Evolutionary conservation across 768 basidiomycete genomes (phyloP).

Genomic region (Mycena amicta): DNA sequence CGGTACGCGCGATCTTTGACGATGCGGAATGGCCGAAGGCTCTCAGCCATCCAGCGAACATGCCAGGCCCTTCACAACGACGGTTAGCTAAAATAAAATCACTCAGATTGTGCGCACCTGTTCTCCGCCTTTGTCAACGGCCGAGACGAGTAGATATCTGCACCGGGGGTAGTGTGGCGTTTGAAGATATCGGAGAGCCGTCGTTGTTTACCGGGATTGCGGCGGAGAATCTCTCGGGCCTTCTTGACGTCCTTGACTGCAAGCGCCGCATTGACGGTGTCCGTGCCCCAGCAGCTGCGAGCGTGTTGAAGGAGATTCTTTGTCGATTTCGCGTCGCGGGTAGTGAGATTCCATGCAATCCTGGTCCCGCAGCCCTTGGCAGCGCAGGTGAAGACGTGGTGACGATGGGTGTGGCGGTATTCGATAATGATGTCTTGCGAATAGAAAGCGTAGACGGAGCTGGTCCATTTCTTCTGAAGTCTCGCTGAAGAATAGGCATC

Average conservation of each 20-base stretch:
- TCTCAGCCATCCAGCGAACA: slow-evolving; percentile 28
- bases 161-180: not conserved
- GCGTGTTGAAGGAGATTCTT: slow-evolving; percentile 11
- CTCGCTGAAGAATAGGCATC: not conserved
- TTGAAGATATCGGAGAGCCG: slow-evolving; percentile 11
- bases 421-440: not conserved
- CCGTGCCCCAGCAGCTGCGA: slow-evolving; percentile 6
- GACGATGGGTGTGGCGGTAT: slow-evolving; percentile 1
- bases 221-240: not conserved
- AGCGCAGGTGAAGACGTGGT: slow-evolving; percentile 9
- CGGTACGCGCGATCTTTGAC: slow-evolving; percentile 26
- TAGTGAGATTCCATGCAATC: slow-evolving; percentile 3
- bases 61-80: slow-evolving; percentile 24
- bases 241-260: not conserved
- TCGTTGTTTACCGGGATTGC: not conserved
- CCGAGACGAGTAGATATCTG: slow-evolving; percentile 22
- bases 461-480: not conserved
- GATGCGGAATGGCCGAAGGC: slow-evolving; percentile 25
- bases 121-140: slow-evolving; percentile 29
- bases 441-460: not conserved
- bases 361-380: slow-evolving; percentile 1
- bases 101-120: slow-evolving; percentile 17
- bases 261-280: slow-evolving; percentile 2
- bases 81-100: too few species aligned
- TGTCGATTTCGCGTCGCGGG: slow-evolving; percentile 1